Evolutionary conservation across 2,329 filamentous ascomycete species (phyloP), one percentile per base, ranked within the genome.

Genomic region (Exophiala sideris): DNA sequence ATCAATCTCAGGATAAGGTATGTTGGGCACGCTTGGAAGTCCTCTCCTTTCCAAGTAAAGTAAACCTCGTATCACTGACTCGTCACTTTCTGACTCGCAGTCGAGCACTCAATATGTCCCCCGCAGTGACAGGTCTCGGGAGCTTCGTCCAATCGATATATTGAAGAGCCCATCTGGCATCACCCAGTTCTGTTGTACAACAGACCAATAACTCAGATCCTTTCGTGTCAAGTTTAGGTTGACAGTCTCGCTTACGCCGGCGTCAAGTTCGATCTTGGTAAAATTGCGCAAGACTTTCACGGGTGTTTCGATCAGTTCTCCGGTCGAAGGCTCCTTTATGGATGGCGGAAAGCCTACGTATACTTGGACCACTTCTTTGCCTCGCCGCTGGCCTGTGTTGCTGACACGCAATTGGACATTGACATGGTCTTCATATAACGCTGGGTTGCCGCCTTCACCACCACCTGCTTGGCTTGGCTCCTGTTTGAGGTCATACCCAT

Each of bases 181-280:
- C 1, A 83, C 77, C 87, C 87, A 91, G 60, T 89, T 88, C 71
- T 89, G 86, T 38, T 72, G 67, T 5, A 73, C 69, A 0, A 82
- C 79, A 65, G 87, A 85, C 87, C 87, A 90, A 42, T 88, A 85
- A 60, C 86, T 89, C 51, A 90, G 52, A 65, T 90, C 87, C 63
- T 85, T 81, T 52, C 87, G 78, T 5, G 79, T 87, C 52, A 90
- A 62, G 0, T 73, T 71, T 62, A 90, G 76, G 16, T 76, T 74
- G 0, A 89, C 78, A 0, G 70, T 76, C 52, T 70, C 69, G 3
- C 69, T 77, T 65, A 83, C 74, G 0, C 81, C 83, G 0, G 78
- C 74, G 3, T 76, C 71, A 12, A 90, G 69, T 21, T 72, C 68
- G 2, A 88, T 73, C 73, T 91, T 90, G 58, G 86, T 84, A 65